Evolutionary conservation across 192 early-diverging fungal genomes (phyloP), one percentile per base, ranked within the genome.

Genomic region (Umbelopsis sp.): DNA sequence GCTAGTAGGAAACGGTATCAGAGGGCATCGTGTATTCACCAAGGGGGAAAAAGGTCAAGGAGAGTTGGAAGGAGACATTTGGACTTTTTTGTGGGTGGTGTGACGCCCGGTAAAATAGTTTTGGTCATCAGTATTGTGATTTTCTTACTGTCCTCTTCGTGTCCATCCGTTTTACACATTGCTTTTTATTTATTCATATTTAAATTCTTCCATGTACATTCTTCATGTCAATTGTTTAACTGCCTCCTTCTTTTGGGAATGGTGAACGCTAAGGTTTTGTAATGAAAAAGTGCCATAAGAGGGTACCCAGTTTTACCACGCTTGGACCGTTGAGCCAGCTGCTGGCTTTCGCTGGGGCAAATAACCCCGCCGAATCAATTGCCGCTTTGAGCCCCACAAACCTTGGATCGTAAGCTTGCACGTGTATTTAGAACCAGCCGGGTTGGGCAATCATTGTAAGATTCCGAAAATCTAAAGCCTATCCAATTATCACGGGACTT

Each of bases 231-330:
- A 16, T 49, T 49, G 16, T 21, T 49, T 49, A 17, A 49, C 4
- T 12, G 43, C 5, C 43, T 44, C 21, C 56, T 62, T 20, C 31
- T 34, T 29, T 36, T 34, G 31, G 26, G 56, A 29, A 62, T 10
- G 17, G 11, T 41, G 12, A 11, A 11, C 38, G 38, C 17, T 32
- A 62, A 62, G 26, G 31, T 62, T 62, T 8, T 34, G 8, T 62
- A 16, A 62, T 56, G 26, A 32, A 62, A 62, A 62, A 62, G 56
- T 62, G 26, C 56, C 56, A 62, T 62, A 62, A 62, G 56, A 29
- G 56, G 38, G 56, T 62, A 34, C 56, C 16, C 11, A 29, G 26
- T 29, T 62, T 56, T 62, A 17, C 56, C 56, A 62, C 56, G 56
- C 56, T 62, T 62, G 26, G 56, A n/a, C 56, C 56, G 56, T 62